Percentiles rank a stretch among this genome's conserved stretches.
Conservation (phyloP, 2,329 filamentous ascomycete species). For the Aphanoascus verrucosus region DNA sequence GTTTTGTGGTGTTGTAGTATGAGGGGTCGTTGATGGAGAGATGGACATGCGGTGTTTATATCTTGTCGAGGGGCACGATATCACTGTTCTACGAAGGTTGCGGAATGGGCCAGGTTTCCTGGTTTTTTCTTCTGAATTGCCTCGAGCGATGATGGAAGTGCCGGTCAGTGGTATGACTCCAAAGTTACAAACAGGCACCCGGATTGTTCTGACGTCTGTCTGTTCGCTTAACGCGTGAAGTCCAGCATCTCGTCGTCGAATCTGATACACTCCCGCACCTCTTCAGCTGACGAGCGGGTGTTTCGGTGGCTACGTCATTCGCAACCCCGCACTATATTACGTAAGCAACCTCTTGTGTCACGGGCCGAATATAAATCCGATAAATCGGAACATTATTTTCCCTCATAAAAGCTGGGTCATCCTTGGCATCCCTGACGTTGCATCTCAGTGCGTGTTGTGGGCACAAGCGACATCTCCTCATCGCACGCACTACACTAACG, state of each 20-base stretch:
- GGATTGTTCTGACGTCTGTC: neutral
- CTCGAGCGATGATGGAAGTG: neutral
- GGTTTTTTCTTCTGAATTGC: neutral
- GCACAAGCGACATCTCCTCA: too few relatives aligned
- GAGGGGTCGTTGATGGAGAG: neutral
- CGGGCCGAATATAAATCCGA: too few relatives aligned
- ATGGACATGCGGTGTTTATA: slow-evolving; percentile 8
- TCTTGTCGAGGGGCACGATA: neutral
- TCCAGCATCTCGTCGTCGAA: neutral
- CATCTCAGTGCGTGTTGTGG: too few relatives aligned
- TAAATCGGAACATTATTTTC: too few relatives aligned
- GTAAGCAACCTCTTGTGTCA: too few relatives aligned
- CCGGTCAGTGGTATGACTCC: neutral
- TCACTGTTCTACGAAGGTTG: neutral
- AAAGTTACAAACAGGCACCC: neutral
- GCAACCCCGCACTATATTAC: too few relatives aligned
- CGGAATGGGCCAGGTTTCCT: neutral
- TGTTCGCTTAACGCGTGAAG: neutral
- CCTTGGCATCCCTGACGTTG: too few relatives aligned
- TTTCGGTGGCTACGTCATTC: too few relatives aligned
- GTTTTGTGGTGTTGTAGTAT: neutral
- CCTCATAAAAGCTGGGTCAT: too few relatives aligned
- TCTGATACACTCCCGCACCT: neutral
- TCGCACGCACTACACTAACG: too few relatives aligned
- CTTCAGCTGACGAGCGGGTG: neutral